phyloP scores from a whole-genome alignment of 768 basidiomycete genomes.

The Phaffia australis region DNA sequence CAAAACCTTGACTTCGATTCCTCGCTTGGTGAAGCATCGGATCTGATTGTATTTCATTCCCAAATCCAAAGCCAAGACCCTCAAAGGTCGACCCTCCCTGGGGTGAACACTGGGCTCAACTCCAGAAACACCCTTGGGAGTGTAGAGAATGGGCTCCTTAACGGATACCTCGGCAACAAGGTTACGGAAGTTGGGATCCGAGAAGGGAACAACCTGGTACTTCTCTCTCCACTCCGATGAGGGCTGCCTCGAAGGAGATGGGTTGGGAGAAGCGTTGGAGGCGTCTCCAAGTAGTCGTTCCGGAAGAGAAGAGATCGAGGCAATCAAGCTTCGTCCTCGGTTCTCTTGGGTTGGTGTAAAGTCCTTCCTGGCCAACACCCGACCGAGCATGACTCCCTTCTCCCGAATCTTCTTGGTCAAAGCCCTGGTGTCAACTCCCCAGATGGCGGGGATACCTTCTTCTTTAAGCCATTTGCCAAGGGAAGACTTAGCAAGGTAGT shows the following conservation, averaged over 20 bases:
- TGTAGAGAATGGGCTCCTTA: conserved; percentile 54
- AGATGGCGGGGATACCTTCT: conserved; percentile 85
- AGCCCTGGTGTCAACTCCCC: conserved; percentile 89
- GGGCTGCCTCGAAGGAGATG: conserved; percentile 30
- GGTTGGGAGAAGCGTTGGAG: conserved; percentile 43
- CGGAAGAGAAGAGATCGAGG: conserved; percentile 19
- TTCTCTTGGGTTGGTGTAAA: conserved; percentile 38
- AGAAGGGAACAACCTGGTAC: conserved; percentile 69
- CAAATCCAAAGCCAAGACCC: conserved; percentile 85
- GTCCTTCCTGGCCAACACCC: conserved; percentile 57
- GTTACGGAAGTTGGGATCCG: conserved; percentile 78
- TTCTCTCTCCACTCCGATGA: conserved; percentile 60
- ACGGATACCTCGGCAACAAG: conserved; percentile 84
- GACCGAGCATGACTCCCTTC: conserved; percentile 84
- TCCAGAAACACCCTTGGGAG: conserved; percentile 45
- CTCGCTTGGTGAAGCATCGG: conserved; percentile 82
- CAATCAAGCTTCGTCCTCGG: conserved; percentile 26
- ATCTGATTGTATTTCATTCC: conserved; percentile 99
- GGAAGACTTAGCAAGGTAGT: conserved; percentile 81
- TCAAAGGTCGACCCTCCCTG: conserved; percentile 58
- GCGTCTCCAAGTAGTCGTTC: conserved; percentile 8
- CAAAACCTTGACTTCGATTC: conserved; percentile 90
- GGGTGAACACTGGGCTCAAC: conserved; percentile 55
- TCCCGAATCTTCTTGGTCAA: conserved; percentile 93
- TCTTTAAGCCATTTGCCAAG: conserved; percentile 89